phyloP scores from a whole-genome alignment of 1,284 basidiomycete species.

The Xanthoconium separans region DNA sequence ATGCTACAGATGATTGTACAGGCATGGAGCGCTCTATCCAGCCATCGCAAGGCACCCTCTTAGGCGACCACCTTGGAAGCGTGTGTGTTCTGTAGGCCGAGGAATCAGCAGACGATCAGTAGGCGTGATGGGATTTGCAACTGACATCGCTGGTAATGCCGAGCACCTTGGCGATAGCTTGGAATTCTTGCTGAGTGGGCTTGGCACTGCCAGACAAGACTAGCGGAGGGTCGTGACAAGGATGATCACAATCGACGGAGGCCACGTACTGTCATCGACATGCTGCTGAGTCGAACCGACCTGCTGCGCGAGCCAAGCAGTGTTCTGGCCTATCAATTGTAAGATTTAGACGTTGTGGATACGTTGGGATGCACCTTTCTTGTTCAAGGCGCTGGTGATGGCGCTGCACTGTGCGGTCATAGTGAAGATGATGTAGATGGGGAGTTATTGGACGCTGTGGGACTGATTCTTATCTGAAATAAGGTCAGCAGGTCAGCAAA shows the following conservation, averaged over 20 bases:
- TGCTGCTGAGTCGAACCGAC: slow-evolving; percentile 44
- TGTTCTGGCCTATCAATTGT: slow-evolving; percentile 42
- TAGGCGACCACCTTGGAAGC: not conserved
- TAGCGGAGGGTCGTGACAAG: slow-evolving; percentile 20
- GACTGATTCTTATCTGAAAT: slow-evolving; percentile 16
- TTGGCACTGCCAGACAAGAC: slow-evolving; percentile 50
- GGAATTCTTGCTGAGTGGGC: slow-evolving; percentile 54
- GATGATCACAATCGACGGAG: not conserved
- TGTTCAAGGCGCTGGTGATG: slow-evolving; percentile 50
- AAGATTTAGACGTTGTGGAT: not conserved
- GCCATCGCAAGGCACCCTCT: not conserved
- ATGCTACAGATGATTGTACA: slow-evolving; percentile 10
- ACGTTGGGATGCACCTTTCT: slow-evolving; percentile 39
- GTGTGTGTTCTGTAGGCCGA: slow-evolving; percentile 3
- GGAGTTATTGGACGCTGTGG: slow-evolving; percentile 22
- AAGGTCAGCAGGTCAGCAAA: slow-evolving; percentile 13
- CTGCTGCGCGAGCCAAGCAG: slow-evolving; percentile 46
- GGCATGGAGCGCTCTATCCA: not conserved
- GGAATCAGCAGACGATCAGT: no score
- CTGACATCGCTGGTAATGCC: slow-evolving; percentile 36
- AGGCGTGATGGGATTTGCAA: not conserved
- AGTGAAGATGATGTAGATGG: slow-evolving; percentile 41
- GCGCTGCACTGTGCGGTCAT: slow-evolving; percentile 49
- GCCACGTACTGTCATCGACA: slow-evolving; percentile 48
- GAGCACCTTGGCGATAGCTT: slow-evolving; percentile 46